Evolutionary conservation across 2,329 filamentous ascomycete species (phyloP).

Genomic region (Rhynchosporium graminicola): DNA sequence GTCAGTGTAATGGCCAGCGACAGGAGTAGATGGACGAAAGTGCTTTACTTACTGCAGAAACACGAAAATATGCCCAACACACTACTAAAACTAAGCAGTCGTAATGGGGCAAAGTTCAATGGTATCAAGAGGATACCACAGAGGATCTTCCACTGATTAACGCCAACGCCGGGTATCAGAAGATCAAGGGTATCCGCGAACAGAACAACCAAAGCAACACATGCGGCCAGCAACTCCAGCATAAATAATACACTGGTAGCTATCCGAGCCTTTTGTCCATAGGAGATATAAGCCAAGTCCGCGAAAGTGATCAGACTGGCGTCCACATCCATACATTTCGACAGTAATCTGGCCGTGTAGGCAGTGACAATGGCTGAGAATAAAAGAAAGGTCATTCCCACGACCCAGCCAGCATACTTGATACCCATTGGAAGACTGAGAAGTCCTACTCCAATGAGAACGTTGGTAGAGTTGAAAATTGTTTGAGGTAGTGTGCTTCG

Average conservation of each 20-base stretch:
- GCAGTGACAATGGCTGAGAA: slow-evolving; percentile 75
- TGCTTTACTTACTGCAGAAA: slow-evolving; percentile 70
- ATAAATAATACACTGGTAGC: slow-evolving; percentile 85
- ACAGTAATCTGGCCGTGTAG: slow-evolving; percentile 83
- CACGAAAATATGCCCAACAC: slow-evolving; percentile 90
- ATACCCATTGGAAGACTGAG: slow-evolving; percentile 86
- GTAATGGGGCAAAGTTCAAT: slow-evolving; percentile 80
- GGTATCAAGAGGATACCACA: slow-evolving; percentile 78
- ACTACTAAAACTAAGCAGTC: slow-evolving; percentile 84
- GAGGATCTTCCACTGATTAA: slow-evolving; percentile 80
- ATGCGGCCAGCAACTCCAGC: slow-evolving; percentile 82
- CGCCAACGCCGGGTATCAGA: slow-evolving; percentile 69
- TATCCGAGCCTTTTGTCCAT: slow-evolving; percentile 78
- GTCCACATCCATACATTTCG: slow-evolving; percentile 87
- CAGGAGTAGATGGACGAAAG: neutral
- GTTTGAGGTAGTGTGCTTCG: slow-evolving; percentile 96
- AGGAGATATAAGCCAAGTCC: slow-evolving; percentile 88
- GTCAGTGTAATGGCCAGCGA: slow-evolving; percentile 3
- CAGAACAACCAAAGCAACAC: slow-evolving; percentile 86
- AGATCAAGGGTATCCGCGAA: slow-evolving; percentile 87
- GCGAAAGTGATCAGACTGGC: slow-evolving; percentile 88
- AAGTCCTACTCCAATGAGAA: slow-evolving; percentile 86
- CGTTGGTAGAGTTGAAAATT: slow-evolving; percentile 84
- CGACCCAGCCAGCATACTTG: slow-evolving; percentile 84
- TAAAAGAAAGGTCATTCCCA: slow-evolving; percentile 73